phyloP scores from a whole-genome alignment of 352 stramenopile species.

The Globisporangium lucens region DNA sequence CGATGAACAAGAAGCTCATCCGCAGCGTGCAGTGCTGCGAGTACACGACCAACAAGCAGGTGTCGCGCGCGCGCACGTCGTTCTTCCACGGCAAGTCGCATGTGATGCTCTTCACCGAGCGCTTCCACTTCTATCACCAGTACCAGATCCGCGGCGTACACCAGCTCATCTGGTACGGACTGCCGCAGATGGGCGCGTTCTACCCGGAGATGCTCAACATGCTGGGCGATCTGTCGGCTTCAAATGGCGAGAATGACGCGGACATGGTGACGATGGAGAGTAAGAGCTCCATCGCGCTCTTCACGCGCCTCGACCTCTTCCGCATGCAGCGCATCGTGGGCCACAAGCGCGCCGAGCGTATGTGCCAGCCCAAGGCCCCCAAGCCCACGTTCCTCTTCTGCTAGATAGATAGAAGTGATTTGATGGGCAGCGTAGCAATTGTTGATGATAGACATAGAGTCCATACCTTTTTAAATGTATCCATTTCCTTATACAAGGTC shows the following conservation, averaged over 20 bases:
- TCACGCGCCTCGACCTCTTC: slow-evolving; percentile 57
- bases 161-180: slow-evolving; percentile 77
- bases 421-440: background rate
- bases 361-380: slow-evolving; percentile 56
- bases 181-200: slow-evolving; percentile 63
- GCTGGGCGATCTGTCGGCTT: slow-evolving; percentile 30
- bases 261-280: slow-evolving; percentile 19
- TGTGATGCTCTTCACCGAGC: slow-evolving; percentile 80
- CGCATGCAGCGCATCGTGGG: slow-evolving; percentile 74
- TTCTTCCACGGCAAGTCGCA: slow-evolving; percentile 80
- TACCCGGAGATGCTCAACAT: slow-evolving; percentile 83
- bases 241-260: background rate
- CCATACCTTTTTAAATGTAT: no score
- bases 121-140: slow-evolving; percentile 87
- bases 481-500: no score
- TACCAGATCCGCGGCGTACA: slow-evolving; percentile 75
- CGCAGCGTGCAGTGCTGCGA: slow-evolving; percentile 67
- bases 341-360: slow-evolving; percentile 61
- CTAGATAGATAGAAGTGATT: slow-evolving; percentile 21
- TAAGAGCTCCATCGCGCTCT: slow-evolving; percentile 62
- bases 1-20: slow-evolving; percentile 74
- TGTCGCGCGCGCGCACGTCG: slow-evolving; percentile 60
- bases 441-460: background rate
- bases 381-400: slow-evolving; percentile 81
- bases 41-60: slow-evolving; percentile 64